Evolutionary conservation across 2,329 filamentous ascomycete genomes (phyloP).

Genomic region (Ophiostoma fasciatum): DNA sequence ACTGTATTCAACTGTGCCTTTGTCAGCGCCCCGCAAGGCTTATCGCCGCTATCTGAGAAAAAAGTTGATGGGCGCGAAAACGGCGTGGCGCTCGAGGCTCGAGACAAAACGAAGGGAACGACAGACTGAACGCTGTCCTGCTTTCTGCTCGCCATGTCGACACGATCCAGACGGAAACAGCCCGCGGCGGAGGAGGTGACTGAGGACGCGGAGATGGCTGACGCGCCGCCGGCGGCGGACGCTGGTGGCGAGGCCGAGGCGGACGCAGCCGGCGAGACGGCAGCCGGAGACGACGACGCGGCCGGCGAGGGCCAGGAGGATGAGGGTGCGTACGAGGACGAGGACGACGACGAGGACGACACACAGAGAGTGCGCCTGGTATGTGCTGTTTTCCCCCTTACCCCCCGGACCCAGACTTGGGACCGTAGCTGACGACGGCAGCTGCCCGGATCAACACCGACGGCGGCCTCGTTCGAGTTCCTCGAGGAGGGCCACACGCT

Average conservation of each 20-base stretch:
- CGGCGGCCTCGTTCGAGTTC: conserved; percentile 90
- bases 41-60: too few relatives aligned
- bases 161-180: conserved; percentile 8
- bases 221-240: conserved; percentile 18
- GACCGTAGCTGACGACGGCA: conserved; percentile 25
- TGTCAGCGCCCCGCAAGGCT: too few relatives aligned
- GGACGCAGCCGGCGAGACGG: conserved; percentile 11
- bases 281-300: not conserved
- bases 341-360: conserved; percentile 32
- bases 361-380: conserved; percentile 49
- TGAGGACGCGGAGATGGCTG: conserved; percentile 26
- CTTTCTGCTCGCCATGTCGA: conserved; percentile 10
- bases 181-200: conserved; percentile 8
- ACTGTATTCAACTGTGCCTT: too few relatives aligned
- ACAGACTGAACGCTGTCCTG: too few relatives aligned
- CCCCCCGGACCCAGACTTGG: too few relatives aligned
- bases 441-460: conserved; percentile 74
- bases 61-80: too few relatives aligned
- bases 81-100: too few relatives aligned
- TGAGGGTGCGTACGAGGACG: too few relatives aligned
- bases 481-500: conserved; percentile 88
- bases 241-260: conserved; percentile 12
- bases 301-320: conserved; percentile 17
- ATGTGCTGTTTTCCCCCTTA: too few relatives aligned
- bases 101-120: too few relatives aligned